Evolutionary conservation across 176 grass and related monocot genomes (phyloP), one percentile per base, ranked within the genome.

Genomic region (Otatea glauca): DNA sequence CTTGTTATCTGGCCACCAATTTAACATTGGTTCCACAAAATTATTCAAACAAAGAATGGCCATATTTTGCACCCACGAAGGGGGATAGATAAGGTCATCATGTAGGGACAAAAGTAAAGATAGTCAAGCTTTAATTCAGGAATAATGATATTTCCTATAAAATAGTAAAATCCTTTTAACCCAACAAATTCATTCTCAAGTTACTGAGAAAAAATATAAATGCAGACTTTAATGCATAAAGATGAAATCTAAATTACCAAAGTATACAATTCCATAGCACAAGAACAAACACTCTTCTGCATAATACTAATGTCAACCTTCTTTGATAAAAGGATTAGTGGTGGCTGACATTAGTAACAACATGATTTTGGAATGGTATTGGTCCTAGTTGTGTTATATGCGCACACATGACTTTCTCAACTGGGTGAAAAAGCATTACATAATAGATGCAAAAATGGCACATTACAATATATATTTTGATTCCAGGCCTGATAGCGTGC

Each of bases 401-500:
- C 1, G 4, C 5, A 51, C n/a, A 60, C 51, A 43, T 61, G 32
- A 34, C 24, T 62, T 75, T 41, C 34, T 54, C 34, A 80, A 16
- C 38, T 63, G 7, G 53, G 34, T 69, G 12, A 65, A 6, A 6
- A 65, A 15, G 2, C 41, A 20, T 29, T 7, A 53, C 23, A 42
- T 71, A 21, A 1, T 13, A 66, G 29, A 77, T 18, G 3, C 13
- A 85, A 27, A 81, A 76, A 18, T 20, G 5, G 16, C 41, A 72
- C 55, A 82, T 63, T 55, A 54, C 3, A 25, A 24, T 67, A 11
- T 32, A n/a, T 6, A 65, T 77, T 65, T 83, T 5, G 6, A 14
- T 49, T 25, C 24, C 71, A 78, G 85, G 95, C 95, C 95, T 93
- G 95, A 95, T 80, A 98, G 80, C 0, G 89, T 93, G 92, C 92